phyloP scores from a whole-genome alignment of 768 basidiomycete species.

The Leccinum sublutescens region DNA sequence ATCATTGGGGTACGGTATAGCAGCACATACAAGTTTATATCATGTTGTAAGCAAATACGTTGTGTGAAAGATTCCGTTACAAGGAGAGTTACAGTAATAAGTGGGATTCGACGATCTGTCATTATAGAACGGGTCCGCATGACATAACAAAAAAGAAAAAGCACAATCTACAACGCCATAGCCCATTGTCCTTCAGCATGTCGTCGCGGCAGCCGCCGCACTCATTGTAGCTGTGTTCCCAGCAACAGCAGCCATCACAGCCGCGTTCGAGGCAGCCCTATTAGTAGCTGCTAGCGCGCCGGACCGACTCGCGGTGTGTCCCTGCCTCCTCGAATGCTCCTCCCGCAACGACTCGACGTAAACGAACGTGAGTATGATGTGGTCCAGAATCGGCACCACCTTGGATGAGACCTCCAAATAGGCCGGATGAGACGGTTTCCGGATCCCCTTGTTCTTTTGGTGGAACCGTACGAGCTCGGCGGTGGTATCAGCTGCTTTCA shows the following conservation, averaged over 20 bases:
- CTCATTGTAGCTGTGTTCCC: no score
- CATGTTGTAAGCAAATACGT: background rate
- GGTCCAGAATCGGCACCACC: slow-evolving; percentile 23
- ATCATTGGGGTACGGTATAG: background rate
- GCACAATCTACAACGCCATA: background rate
- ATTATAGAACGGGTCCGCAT: background rate
- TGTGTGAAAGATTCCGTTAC: no score
- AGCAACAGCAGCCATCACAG: no score
- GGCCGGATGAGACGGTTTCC: slow-evolving; percentile 17
- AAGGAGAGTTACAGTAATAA: background rate
- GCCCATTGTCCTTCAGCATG: background rate
- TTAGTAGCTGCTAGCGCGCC: no score
- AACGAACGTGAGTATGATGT: slow-evolving; percentile 28
- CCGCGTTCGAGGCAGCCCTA: background rate
- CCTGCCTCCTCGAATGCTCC: background rate
- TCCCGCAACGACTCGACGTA: slow-evolving; percentile 22
- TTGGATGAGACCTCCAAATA: slow-evolving; percentile 23
- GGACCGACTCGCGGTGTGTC: no score
- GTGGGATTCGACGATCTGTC: background rate
- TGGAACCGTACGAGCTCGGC: slow-evolving; percentile 24
- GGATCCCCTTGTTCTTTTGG: slow-evolving; percentile 22
- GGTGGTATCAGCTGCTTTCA: slow-evolving; percentile 19
- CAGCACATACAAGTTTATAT: background rate
- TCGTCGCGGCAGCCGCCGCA: background rate
- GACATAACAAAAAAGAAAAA: background rate